A percentile compares a stretch with the other conserved stretches of the same genome.
Conservation (phyloP, 352 stramenopile genomes). For the Phytophthora sansomeana region DNA sequence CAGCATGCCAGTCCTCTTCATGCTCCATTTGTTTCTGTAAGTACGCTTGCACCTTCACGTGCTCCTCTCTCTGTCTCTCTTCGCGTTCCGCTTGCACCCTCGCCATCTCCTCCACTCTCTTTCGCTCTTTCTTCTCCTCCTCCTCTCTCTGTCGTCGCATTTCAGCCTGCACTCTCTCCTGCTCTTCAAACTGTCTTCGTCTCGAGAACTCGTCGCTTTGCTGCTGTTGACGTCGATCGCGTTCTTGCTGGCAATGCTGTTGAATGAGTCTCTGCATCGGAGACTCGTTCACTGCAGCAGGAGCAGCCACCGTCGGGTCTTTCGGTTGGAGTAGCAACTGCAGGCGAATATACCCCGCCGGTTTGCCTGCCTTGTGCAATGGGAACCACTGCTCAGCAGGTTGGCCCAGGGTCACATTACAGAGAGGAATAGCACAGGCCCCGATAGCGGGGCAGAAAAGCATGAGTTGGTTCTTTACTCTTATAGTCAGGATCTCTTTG, state of each 20-base stretch:
- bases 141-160: slow-evolving; percentile 18
- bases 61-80: slow-evolving; percentile 25
- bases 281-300: slow-evolving; percentile 30
- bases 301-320: slow-evolving; percentile 4
- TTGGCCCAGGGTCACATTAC: slow-evolving; percentile 51
- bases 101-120: slow-evolving; percentile 7
- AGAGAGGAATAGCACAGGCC: slow-evolving; percentile 60
- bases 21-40: slow-evolving; percentile 33
- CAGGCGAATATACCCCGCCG: slow-evolving; percentile 56
- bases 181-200: slow-evolving; percentile 36
- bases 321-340: slow-evolving; percentile 49
- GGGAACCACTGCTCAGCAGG: slow-evolving; percentile 69
- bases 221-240: slow-evolving; percentile 16
- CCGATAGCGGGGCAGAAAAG: slow-evolving; percentile 66
- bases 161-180: slow-evolving; percentile 20
- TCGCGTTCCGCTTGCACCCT: slow-evolving; percentile 22
- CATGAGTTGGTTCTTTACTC: slow-evolving; percentile 74
- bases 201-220: slow-evolving; percentile 10
- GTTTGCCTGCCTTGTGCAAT: slow-evolving; percentile 53
- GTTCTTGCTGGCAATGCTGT: slow-evolving; percentile 39
- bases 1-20: slow-evolving; percentile 26
- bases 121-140: slow-evolving; percentile 17
- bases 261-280: slow-evolving; percentile 33
- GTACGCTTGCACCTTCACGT: slow-evolving; percentile 30
- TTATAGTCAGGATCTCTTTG: slow-evolving; percentile 66